A percentile compares a stretch with the other conserved stretches of the same genome.
phyloP scores from a whole-genome alignment of 306 rosid species.

The Cucumis cinereus region DNA sequence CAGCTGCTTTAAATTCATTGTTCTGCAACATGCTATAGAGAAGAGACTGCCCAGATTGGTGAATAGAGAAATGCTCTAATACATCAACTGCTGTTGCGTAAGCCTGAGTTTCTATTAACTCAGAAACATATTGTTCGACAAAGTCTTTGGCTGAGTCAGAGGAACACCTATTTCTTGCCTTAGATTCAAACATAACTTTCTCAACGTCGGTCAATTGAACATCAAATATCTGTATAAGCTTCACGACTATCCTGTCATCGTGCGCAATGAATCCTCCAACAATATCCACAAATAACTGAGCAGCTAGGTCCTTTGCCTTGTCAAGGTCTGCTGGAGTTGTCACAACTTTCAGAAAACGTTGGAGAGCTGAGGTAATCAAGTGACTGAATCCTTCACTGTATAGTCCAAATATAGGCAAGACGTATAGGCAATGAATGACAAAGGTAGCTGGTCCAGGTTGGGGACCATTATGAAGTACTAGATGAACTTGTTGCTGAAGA shows the following conservation, averaged over 20 bases:
- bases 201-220: conserved; percentile 48
- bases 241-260: conserved; percentile 58
- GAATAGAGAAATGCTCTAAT: conserved; percentile 66
- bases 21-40: conserved; percentile 50
- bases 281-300: conserved; percentile 50
- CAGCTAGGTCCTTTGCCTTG: conserved; percentile 53
- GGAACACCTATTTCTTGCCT: conserved; percentile 22
- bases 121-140: conserved; percentile 45
- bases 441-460: conserved; percentile 80
- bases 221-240: conserved; percentile 58
- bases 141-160: conserved; percentile 39
- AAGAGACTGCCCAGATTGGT: conserved; percentile 51
- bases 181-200: conserved; percentile 37
- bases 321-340: conserved; percentile 21
- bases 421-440: conserved; percentile 62
- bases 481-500: conserved; percentile 71
- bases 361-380: conserved; percentile 63
- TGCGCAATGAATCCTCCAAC: conserved; percentile 54
- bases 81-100: conserved; percentile 64
- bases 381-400: conserved; percentile 74
- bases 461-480: conserved; percentile 69
- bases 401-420: conserved; percentile 58
- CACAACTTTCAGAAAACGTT: conserved; percentile 46
- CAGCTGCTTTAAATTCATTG: conserved; percentile 77
- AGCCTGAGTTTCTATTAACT: conserved; percentile 45